phyloP scores from a whole-genome alignment of 177 flowering plant genomes.

The Viscum album region DNA sequence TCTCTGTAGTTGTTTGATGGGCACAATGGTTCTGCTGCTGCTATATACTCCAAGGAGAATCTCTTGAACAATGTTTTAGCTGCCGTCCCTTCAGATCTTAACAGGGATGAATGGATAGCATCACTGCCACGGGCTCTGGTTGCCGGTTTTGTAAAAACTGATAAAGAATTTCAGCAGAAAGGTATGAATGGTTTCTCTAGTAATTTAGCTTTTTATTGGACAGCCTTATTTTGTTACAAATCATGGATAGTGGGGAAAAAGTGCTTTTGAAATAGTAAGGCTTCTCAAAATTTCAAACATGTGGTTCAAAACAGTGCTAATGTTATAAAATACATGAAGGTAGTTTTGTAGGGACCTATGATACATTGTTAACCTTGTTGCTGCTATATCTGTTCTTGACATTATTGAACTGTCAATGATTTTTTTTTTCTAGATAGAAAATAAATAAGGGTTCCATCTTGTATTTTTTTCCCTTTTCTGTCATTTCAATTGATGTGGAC shows the following conservation, averaged over 20 bases:
- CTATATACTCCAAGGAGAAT: conserved; percentile 92
- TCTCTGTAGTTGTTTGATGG: conserved; percentile 88
- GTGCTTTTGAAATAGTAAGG: no score
- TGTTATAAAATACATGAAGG: no score
- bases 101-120: conserved; percentile 72
- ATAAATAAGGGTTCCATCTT: no score
- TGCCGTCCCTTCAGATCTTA: conserved; percentile 76
- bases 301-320: no score
- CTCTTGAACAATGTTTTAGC: conserved; percentile 61
- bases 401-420: no score
- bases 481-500: no score
- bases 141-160: conserved; percentile 93
- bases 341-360: no score
- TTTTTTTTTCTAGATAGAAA: no score
- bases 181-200: conserved; percentile 31
- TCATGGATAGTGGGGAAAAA: not conserved
- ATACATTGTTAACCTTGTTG: no score
- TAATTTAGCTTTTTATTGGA: not conserved
- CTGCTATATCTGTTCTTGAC: no score
- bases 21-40: conserved; percentile 94
- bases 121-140: conserved; percentile 94
- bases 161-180: conserved; percentile 82
- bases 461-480: no score
- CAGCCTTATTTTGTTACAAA: not conserved
- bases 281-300: no score